Evolutionary conservation across 2,329 filamentous ascomycete genomes (phyloP), one percentile per base, ranked within the genome.

Genomic region (Fusarium chaquense): DNA sequence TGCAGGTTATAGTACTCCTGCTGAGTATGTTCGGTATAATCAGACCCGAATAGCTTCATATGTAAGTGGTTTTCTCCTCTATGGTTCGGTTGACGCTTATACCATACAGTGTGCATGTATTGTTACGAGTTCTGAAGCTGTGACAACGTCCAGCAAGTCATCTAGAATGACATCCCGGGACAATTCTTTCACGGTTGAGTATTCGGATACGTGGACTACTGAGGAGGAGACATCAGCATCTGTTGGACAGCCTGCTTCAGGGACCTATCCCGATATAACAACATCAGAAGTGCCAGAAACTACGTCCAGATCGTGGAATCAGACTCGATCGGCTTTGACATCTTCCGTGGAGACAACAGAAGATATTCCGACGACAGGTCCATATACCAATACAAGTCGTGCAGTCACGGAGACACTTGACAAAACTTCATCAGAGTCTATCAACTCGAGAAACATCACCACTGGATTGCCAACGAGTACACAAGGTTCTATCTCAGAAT

Each of bases 41-140:
- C 71, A 73, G 41, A 71, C 69, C 13, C 73, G 66, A 55, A 66
- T 80, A 58, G 76, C 77, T 26, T 77, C 75, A 15, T 76, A 77
- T 35, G 78, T 80, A 58, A 74, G 78, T 63, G 2, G 22, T 16
- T 20, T 38, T 9, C 1, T 18, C 33, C 3, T 12, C 40, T 2
- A 10, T 22, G 9, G 28, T n/a, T 9, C 10, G 28, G 4, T n/a
- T 11, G 12, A 15, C n/a, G 35, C 53, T 72, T 24, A 72, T 61
- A 8, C 18, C 13, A 3, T 33, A 5, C 22, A 78, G 77, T 78
- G 77, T 52, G 65, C 65, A 18, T 78, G 77, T 54, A 72, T 77
- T 32, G 24, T 76, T 18, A 71, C 71, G 16, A 53, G 44, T n/a
- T 26, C 43, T 20, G 2, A 13, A 18, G 24, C 16, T 9, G 15